phyloP scores from a whole-genome alignment of 306 rosid species.

The Inga leiocalycina region DNA sequence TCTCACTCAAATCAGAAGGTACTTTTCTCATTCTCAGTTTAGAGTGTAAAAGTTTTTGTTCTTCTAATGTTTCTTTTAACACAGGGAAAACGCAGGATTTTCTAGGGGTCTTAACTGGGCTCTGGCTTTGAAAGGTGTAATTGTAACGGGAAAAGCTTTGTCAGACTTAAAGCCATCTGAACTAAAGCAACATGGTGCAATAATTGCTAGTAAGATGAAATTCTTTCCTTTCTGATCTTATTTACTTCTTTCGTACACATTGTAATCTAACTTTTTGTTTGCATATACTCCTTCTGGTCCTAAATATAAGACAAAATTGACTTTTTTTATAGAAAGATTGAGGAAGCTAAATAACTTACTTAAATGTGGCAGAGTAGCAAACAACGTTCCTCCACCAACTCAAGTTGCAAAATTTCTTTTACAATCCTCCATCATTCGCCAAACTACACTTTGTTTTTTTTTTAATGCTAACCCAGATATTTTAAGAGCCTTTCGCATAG shows the following conservation, averaged over 20 bases:
- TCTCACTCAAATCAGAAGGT: neutral
- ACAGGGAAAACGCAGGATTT: slow-evolving; percentile 30
- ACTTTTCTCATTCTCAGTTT: neutral
- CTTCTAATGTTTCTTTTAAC: neutral
- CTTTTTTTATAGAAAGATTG: too few relatives aligned
- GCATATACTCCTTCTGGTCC: neutral
- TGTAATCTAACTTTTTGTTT: neutral
- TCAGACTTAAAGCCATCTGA: slow-evolving; percentile 39
- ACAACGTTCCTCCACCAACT: too few relatives aligned
- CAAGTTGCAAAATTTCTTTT: too few relatives aligned
- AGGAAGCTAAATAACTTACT: too few relatives aligned
- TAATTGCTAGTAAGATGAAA: slow-evolving; percentile 28
- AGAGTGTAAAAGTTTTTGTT: neutral
- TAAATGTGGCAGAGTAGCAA: too few relatives aligned
- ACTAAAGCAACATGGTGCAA: slow-evolving; percentile 47
- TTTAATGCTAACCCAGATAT: too few relatives aligned
- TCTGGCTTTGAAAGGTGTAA: slow-evolving; percentile 50
- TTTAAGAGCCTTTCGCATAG: too few relatives aligned
- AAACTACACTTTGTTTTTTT: too few relatives aligned
- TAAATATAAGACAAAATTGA: too few relatives aligned
- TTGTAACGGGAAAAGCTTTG: slow-evolving; percentile 44
- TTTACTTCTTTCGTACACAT: neutral
- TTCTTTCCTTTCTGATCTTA: neutral
- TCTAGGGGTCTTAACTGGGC: slow-evolving; percentile 42
- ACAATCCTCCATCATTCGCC: too few relatives aligned